Evolutionary conservation across 495 filamentous ascomycete genomes (phyloP).

Genomic region (Aspergillus indologenus): DNA sequence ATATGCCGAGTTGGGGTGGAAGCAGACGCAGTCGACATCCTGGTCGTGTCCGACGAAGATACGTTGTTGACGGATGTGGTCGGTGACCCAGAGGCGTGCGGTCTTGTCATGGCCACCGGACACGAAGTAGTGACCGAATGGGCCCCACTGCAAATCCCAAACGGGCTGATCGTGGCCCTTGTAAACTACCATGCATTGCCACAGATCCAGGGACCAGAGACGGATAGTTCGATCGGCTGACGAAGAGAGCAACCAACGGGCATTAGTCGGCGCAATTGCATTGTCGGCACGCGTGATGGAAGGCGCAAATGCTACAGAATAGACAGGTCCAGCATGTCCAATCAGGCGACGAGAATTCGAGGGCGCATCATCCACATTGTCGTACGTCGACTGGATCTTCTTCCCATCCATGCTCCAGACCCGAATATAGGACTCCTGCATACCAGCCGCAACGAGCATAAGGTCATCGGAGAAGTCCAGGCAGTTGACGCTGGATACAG

Average conservation of each 20-base stretch:
- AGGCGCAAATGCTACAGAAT: conserved; percentile 85
- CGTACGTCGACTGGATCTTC: conserved; percentile 49
- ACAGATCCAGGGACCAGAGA: conserved; percentile 88
- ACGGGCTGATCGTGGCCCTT: conserved; percentile 86
- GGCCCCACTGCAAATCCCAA: conserved; percentile 86
- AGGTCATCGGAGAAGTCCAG: conserved; percentile 92
- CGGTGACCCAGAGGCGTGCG: conserved; percentile 83
- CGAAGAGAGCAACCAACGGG: conserved; percentile 76
- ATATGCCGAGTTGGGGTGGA: conserved; percentile 91
- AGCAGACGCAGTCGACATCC: conserved; percentile 77
- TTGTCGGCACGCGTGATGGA: conserved; percentile 55
- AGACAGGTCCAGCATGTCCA: conserved; percentile 87
- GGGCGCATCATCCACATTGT: conserved; percentile 37
- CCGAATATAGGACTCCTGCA: conserved; percentile 89
- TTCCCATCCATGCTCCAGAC: conserved; percentile 86
- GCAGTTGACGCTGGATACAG: conserved; percentile 67
- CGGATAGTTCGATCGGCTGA: conserved; percentile 85
- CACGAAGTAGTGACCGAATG: conserved; percentile 93
- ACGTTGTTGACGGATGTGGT: conserved; percentile 83
- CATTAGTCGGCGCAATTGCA: conserved; percentile 53
- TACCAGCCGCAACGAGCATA: conserved; percentile 78
- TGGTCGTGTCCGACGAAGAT: conserved; percentile 90
- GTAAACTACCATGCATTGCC: conserved; percentile 87
- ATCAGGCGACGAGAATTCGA: conserved; percentile 78
- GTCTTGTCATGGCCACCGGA: conserved; percentile 83